Conservation (phyloP, 441 rosid species). For the Adansonia grandidieri region DNA sequence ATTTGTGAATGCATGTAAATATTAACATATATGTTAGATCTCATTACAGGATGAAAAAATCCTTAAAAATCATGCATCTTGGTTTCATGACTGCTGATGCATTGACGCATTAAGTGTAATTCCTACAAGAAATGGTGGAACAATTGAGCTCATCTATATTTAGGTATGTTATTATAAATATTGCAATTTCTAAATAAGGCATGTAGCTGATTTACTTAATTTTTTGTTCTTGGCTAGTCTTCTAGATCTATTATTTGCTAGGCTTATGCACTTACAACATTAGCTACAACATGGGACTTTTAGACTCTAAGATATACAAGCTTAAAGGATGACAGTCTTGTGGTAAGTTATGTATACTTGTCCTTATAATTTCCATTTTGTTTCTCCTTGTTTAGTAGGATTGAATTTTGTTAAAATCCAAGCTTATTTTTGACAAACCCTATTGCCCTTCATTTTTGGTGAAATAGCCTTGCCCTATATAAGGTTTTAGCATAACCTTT, state of each 20-base stretch:
- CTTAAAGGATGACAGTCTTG: constrained; percentile 90
- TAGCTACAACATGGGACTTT: constrained; percentile 96
- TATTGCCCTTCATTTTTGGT: neutral
- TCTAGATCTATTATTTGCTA: constrained; percentile 30
- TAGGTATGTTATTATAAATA: constrained; percentile 51
- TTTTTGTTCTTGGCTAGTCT: neutral
- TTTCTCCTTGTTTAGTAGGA: neutral
- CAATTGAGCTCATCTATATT: constrained; percentile 81
- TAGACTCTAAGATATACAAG: constrained; percentile 93
- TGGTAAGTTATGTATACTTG: constrained; percentile 43
- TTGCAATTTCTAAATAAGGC: neutral
- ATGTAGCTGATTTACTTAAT: neutral
- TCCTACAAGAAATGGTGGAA: constrained; percentile 86
- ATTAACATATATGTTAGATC: constrained; percentile 20
- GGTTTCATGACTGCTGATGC: constrained; percentile 93
- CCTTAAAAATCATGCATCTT: constrained; percentile 88
- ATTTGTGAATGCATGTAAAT: neutral
- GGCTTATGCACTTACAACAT: constrained; percentile 90
- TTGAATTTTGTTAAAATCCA: too few relatives aligned
- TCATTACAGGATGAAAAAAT: constrained; percentile 69
- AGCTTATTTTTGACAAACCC: too few relatives aligned
- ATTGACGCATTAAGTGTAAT: constrained; percentile 63
- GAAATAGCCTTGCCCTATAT: constrained; percentile 1
- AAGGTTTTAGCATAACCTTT: neutral
- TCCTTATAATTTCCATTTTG: neutral